These are phyloP conservation scores for Cercospora zeina DNA, from an alignment of 2,329 filamentous ascomycete genomes.

Conservation along the genomic window DNA sequence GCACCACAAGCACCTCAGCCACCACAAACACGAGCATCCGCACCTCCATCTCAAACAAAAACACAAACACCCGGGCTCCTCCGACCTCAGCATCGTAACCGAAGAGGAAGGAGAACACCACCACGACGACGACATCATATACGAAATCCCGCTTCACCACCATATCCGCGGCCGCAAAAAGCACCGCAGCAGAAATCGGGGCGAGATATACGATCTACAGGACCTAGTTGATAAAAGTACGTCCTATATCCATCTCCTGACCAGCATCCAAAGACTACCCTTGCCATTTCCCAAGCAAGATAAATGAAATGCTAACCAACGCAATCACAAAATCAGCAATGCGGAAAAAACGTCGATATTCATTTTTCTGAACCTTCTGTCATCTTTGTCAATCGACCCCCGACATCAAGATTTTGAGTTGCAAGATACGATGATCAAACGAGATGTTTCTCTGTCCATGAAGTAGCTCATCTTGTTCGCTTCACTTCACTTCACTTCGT, in stretches of 20 bases:
- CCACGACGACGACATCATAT: slow-evolving; percentile 11
- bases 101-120: background rate
- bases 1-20: background rate
- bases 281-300: no score
- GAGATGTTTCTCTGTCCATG: no score
- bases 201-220: slow-evolving; percentile 19
- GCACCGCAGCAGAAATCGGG: slow-evolving; percentile 12
- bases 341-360: slow-evolving; percentile 12
- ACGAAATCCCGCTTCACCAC: slow-evolving; percentile 12
- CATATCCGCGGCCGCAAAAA: slow-evolving; percentile 5
- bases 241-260: background rate
- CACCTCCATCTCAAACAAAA: background rate
- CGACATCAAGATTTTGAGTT: no score
- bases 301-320: background rate
- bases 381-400: no score
- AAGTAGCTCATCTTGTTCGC: no score
- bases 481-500: no score
- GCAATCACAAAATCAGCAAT: background rate
- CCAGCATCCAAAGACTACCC: no score
- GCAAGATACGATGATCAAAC: no score
- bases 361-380: slow-evolving; percentile 1
- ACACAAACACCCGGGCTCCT: background rate
- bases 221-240: slow-evolving; percentile 22
- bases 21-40: background rate
- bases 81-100: background rate